These are phyloP conservation scores for Metarhizium rileyi DNA, from an alignment of 2,329 filamentous ascomycete species.

Conservation along the genomic window DNA sequence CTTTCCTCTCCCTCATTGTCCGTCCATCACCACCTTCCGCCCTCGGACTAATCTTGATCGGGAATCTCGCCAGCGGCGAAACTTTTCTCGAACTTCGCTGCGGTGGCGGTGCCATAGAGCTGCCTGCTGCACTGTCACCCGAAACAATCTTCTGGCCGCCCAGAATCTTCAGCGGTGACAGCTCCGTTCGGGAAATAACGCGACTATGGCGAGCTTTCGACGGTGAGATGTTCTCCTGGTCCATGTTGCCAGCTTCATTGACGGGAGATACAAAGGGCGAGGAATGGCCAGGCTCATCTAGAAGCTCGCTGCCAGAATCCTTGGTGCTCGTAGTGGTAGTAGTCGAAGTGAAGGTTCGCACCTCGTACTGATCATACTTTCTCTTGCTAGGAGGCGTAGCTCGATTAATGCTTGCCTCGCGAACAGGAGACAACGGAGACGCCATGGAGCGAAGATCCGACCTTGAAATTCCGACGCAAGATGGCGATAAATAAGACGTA, in stretches of 20 bases:
- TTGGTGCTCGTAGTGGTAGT: not conserved
- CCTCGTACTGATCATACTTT: constrained; percentile 25
- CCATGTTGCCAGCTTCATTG: constrained; percentile 21
- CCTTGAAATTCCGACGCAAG: not conserved
- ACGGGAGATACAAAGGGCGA: constrained; percentile 20
- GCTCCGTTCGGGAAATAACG: constrained; percentile 46
- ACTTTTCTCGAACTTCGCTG: constrained; percentile 36
- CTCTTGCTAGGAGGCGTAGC: constrained; percentile 21
- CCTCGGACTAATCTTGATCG: constrained; percentile 42
- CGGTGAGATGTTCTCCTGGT: constrained; percentile 39
- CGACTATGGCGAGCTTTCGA: constrained; percentile 42
- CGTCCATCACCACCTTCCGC: constrained; percentile 9
- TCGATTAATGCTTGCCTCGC: constrained; percentile 28
- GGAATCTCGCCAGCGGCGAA: constrained; percentile 49
- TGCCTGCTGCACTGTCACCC: constrained; percentile 10
- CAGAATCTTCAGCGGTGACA: constrained; percentile 49
- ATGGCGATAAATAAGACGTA: not conserved
- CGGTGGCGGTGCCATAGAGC: constrained; percentile 11
- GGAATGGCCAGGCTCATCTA: constrained; percentile 11
- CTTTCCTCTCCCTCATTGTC: constrained; percentile 25
- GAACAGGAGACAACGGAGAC: constrained; percentile 30
- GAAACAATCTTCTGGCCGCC: constrained; percentile 21
- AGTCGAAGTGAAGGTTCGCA: constrained; percentile 16
- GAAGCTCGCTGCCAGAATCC: constrained; percentile 9
- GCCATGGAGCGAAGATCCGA: constrained; percentile 19